Conservation (phyloP, 2,329 filamentous ascomycete species). For the Diaporthe vexans region DNA sequence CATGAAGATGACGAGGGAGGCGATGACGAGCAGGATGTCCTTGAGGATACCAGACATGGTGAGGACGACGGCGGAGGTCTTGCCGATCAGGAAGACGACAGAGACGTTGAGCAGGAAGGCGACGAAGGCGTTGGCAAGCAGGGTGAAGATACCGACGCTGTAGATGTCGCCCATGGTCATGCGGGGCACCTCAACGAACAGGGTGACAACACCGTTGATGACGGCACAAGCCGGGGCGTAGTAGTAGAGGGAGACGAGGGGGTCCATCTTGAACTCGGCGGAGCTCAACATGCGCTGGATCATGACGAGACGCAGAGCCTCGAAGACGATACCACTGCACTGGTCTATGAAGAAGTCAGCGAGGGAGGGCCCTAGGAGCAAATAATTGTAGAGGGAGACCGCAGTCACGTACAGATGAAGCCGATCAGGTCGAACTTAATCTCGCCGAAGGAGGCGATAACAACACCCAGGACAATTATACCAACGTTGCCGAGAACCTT, state of each 20-base stretch:
- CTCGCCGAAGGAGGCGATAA: conserved; percentile 92
- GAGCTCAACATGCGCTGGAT: conserved; percentile 82
- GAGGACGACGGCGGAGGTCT: conserved; percentile 80
- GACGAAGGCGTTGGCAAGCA: conserved; percentile 78
- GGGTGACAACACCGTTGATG: conserved; percentile 80
- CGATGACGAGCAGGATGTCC: conserved; percentile 78
- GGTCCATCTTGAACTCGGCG: conserved; percentile 88
- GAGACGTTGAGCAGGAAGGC: conserved; percentile 85
- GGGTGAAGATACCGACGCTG: conserved; percentile 76
- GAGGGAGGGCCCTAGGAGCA: background rate
- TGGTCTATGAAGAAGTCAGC: conserved; percentile 64
- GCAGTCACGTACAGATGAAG: conserved; percentile 66
- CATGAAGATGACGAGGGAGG: conserved; percentile 76
- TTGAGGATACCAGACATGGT: conserved; percentile 81
- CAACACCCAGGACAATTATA: conserved; percentile 89
- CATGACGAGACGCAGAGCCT: conserved; percentile 83
- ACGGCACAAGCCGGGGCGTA: conserved; percentile 83
- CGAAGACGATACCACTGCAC: conserved; percentile 79
- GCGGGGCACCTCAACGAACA: conserved; percentile 77
- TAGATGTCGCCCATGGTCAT: conserved; percentile 77
- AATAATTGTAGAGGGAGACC: too few relatives aligned
- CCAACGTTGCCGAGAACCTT: conserved; percentile 90
- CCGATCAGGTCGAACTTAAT: conserved; percentile 86
- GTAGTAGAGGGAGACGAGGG: conserved; percentile 87
- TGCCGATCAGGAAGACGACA: conserved; percentile 83